Base-by-base conservation (phyloP, 768 basidiomycete species). In the Gautieria morchelliformis region DNA sequence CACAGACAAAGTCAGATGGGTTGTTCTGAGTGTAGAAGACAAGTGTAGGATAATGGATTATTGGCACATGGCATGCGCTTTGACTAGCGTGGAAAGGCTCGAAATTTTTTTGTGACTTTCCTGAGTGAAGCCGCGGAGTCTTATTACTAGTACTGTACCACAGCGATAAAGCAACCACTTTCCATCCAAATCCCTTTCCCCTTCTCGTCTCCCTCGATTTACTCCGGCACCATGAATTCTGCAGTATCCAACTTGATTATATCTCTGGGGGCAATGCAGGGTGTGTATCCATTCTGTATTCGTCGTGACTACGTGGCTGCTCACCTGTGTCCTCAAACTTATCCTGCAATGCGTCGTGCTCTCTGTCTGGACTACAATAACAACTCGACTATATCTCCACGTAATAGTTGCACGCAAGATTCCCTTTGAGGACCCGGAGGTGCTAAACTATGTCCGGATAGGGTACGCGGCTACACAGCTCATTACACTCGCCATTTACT, bases 221-320 rank as follows among this genome's bases (percentile, higher is more conserved):
- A 41, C 7, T 51, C 37, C 37, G 30, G 61, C 62, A 78, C 66
- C 65, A 89, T 88, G 85, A 88, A 83, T 75, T 70, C 86, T 35
- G 84, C 83, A 51, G 73, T 92, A 32, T 79, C 85, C 65, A 95
- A 90, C 72, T 77, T 98, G 59, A 78, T 87, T 63, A 80, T 97
- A 66, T 95, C 93, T 53, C 87, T 98, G 62, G 91, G 84, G 52
- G 91, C 85, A 61, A 94, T 96, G 94, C 94, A 96, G 68, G 58
- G 91, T 91, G 55, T 50, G 76, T 65, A 20, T 44, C 49, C 48
- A 19, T 37, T 41, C 6, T 24, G 22, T 55, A 27, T 0, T 14
- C 30, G 5, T 22, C 8, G 15, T 17, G 37, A 9, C 2, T 24
- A 17, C 27, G 27, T 48, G 20, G 14, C 27, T 5, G 2, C 39